These are phyloP conservation scores for Dipodascopsis uninucleata DNA, from an alignment of 805 yeast species.

Conservation along the genomic window DNA sequence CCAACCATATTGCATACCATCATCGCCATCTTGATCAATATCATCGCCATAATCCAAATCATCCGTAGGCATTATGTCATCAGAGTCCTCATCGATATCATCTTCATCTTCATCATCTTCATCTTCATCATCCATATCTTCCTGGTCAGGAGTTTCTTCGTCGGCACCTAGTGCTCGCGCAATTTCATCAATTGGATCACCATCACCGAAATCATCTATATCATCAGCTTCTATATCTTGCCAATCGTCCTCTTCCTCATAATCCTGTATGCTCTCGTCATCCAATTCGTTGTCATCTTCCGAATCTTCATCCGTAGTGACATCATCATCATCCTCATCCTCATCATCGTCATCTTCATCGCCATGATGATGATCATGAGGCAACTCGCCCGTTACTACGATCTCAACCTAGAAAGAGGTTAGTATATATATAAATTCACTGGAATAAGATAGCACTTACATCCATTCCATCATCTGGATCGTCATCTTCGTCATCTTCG, in stretches of 20 bases:
- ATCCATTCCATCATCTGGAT: constrained; percentile 33
- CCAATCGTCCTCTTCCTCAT: constrained; percentile 19
- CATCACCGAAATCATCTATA: constrained; percentile 20
- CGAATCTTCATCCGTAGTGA: constrained; percentile 31
- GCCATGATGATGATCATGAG: constrained; percentile 36
- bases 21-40: constrained; percentile 17
- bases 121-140: constrained; percentile 38
- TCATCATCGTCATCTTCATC: constrained; percentile 34
- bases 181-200: constrained; percentile 30
- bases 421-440: neutral
- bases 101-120: constrained; percentile 38
- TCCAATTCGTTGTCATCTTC: too few relatives aligned
- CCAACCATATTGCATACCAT: constrained; percentile 16
- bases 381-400: constrained; percentile 18
- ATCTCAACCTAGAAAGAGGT: constrained; percentile 19
- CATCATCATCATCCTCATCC: constrained; percentile 33
- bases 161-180: constrained; percentile 26
- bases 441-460: constrained; percentile 19
- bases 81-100: constrained; percentile 17
- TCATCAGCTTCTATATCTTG: constrained; percentile 10
- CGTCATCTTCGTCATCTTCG: constrained; percentile 26
- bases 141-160: constrained; percentile 18
- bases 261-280: constrained; percentile 24
- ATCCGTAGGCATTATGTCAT: constrained; percentile 13
- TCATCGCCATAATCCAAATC: constrained; percentile 27